Evolutionary conservation across 164 flowering plant genomes (phyloP).

Genomic region (Pachysandra terminalis): DNA sequence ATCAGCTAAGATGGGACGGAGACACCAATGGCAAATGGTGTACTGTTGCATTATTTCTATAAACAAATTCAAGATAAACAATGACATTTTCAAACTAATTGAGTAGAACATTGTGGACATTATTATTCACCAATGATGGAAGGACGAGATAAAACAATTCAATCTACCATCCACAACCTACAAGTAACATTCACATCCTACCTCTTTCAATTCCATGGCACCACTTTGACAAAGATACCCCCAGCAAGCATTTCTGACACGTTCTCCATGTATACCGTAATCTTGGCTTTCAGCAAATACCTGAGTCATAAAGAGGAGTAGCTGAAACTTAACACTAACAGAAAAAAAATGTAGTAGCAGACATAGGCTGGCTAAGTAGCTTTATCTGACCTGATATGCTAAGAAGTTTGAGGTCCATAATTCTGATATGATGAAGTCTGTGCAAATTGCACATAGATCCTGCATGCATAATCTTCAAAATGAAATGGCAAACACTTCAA

Average conservation of each 20-base stretch:
- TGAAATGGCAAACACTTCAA: conserved; percentile 2
- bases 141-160: too few relatives aligned
- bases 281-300: conserved; percentile 96
- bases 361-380: conserved; percentile 3
- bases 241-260: conserved; percentile 99
- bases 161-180: background rate
- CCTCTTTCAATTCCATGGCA: conserved; percentile 90
- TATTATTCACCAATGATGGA: too few relatives aligned
- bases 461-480: conserved; percentile 29
- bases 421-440: conserved; percentile 91
- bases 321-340: conserved; percentile 6
- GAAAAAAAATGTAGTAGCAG: background rate
- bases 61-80: background rate
- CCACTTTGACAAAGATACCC: conserved; percentile 99
- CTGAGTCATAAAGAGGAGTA: conserved; percentile 31
- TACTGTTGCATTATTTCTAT: background rate
- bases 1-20: too few relatives aligned
- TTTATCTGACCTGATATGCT: conserved; percentile 72
- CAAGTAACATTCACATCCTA: conserved; percentile 16
- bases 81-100: too few relatives aligned
- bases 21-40: too few relatives aligned
- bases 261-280: conserved; percentile 94
- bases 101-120: too few relatives aligned
- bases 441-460: conserved; percentile 97
- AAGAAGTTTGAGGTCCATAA: conserved; percentile 95